Base-by-base conservation (phyloP, 1,284 basidiomycete genomes). In the Porphyrellus sp. region DNA sequence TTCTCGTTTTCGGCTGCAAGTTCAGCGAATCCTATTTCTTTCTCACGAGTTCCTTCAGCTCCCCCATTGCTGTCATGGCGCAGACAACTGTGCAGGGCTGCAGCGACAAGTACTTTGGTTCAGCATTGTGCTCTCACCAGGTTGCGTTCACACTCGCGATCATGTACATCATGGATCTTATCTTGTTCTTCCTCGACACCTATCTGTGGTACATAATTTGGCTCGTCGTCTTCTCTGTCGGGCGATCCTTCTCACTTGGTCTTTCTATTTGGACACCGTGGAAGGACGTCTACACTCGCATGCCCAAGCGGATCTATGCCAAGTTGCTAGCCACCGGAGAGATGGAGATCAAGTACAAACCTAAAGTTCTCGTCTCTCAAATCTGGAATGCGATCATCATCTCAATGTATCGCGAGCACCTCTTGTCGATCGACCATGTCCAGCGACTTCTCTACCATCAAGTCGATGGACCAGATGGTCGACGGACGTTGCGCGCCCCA, bases 361-460 rank as follows among this genome's bases (percentile, higher is more conserved):
- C 94, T 35, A 98, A 91, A 89, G 93, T 98, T 30, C 79, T 98
- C 31, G 94, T 98, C 33, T 96, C 93, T 21, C 94, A 98, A 72
- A 92, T 97, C 54, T 97, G 94, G 94, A 98, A 98, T 69, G 93
- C 94, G 34, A 85, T 98, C 72, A 96, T 98, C 73, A 97, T 98
- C 60, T 97, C 93, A 16, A 98, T 98, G 94, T 98, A 97, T 72
- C 87, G 94, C 64, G 94, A 97, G 70, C 94, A 97, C 70, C 70
- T 97, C n/a, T 76, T 97, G 38, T 96, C 93, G 44, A 96, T 96
- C 68, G 92, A 95, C 61, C 93, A 97, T 67, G 93, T 97, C 31
- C 93, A 96, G 74, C 93, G 92, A 66, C 74, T 97, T 7, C 80
- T 97, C 7, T 97, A 98, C 66, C 95, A 98, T 69, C 94, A 97